These are phyloP conservation scores for Diphasiastrum complanatum DNA, from an alignment of 83 land plant genomes.

Conservation along the genomic window DNA sequence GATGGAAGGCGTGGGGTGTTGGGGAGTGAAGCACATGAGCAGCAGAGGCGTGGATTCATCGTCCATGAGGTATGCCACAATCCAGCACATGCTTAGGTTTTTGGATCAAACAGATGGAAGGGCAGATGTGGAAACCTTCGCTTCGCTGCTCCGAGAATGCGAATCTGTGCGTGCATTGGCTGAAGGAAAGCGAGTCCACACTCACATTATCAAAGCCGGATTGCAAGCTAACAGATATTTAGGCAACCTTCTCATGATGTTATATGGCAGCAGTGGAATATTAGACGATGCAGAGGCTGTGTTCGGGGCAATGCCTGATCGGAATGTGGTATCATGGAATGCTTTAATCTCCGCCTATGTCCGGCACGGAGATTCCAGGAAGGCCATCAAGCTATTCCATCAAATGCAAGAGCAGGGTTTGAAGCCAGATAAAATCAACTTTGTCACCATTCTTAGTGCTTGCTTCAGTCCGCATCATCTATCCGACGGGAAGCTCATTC, in stretches of 20 bases:
- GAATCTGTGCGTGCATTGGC: too few relatives aligned
- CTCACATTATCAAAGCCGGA: not conserved
- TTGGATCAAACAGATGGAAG: too few relatives aligned
- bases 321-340: conserved; percentile 11
- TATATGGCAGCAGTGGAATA: not conserved
- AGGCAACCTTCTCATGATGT: not conserved
- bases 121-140: too few relatives aligned
- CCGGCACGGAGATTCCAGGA: not conserved
- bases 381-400: conserved; percentile 7
- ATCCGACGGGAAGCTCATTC: conserved; percentile 12
- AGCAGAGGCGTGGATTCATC: too few relatives aligned
- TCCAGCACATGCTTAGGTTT: too few relatives aligned
- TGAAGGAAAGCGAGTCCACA: not conserved
- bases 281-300: conserved; percentile 3
- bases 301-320: conserved; percentile 5
- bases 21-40: too few relatives aligned
- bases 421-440: conserved; percentile 4
- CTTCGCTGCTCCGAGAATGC: too few relatives aligned
- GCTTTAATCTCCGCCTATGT: not conserved
- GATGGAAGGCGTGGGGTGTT: too few relatives aligned
- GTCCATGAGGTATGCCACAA: too few relatives aligned
- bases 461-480: conserved; percentile 1
- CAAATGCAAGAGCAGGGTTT: conserved; percentile 5
- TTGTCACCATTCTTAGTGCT: conserved; percentile 1
- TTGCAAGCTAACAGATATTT: not conserved